These are phyloP conservation scores for Apiospora malaysiana DNA, from an alignment of 2,329 filamentous ascomycete genomes.

Conservation along the genomic window DNA sequence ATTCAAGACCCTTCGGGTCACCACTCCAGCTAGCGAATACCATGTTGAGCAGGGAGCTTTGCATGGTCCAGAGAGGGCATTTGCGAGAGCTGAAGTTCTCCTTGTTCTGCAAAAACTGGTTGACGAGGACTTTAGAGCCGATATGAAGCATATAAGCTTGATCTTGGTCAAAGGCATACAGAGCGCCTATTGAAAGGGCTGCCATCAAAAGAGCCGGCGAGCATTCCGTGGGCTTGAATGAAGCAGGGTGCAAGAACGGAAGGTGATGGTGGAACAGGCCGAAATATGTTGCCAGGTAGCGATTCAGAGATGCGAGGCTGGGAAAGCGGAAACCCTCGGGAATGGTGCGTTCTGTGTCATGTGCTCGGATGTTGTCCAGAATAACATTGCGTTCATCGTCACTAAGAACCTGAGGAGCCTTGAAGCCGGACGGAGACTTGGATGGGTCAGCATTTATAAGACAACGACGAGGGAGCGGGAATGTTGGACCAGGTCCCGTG, in stretches of 20 bases:
- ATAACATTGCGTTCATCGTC: slow-evolving; percentile 88
- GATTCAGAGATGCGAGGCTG: slow-evolving; percentile 79
- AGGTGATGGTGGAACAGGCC: slow-evolving; percentile 96
- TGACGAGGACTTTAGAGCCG: slow-evolving; percentile 95
- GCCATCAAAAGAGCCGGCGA: slow-evolving; percentile 86
- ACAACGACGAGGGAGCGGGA: background rate
- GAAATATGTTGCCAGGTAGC: slow-evolving; percentile 95
- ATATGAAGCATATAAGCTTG: slow-evolving; percentile 97
- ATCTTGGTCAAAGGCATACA: slow-evolving; percentile 97
- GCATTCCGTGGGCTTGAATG: slow-evolving; percentile 80
- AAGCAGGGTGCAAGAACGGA: slow-evolving; percentile 91
- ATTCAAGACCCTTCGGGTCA: slow-evolving; percentile 95
- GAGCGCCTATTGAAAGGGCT: slow-evolving; percentile 90
- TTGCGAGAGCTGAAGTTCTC: slow-evolving; percentile 98
- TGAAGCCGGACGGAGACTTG: slow-evolving; percentile 70
- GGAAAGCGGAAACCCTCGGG: slow-evolving; percentile 91
- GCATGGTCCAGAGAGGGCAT: slow-evolving; percentile 98
- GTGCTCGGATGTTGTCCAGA: slow-evolving; percentile 81
- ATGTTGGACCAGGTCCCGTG: slow-evolving; percentile 20
- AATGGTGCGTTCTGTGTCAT: slow-evolving; percentile 81
- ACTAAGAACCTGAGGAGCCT: slow-evolving; percentile 78
- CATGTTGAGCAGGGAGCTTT: slow-evolving; percentile 96
- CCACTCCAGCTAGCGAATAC: slow-evolving; percentile 99
- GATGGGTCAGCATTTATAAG: slow-evolving; percentile 20
- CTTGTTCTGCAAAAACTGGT: slow-evolving; percentile 96